Base-by-base conservation (phyloP, 1,284 basidiomycete species). In the Ceratobasidium sp. region DNA sequence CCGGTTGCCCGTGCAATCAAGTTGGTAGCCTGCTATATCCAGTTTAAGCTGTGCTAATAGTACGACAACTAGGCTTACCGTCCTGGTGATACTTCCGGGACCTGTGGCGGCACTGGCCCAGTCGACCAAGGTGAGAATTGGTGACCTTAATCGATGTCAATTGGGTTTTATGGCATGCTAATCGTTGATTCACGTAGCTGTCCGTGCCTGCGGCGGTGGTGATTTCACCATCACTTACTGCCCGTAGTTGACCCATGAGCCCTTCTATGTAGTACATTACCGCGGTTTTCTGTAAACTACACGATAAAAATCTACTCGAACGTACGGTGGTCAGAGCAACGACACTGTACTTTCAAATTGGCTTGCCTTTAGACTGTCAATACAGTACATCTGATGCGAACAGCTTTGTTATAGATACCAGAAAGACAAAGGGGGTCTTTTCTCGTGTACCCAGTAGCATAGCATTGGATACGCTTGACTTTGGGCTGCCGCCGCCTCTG, bases 221-320 rank as follows among this genome's bases (percentile, higher is more conserved):
- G 63, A 79, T 63, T 79, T 79, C n/a, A 79, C 78, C 18, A 69
- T 79, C 55, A 76, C 71, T 40, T 79, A 79, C 64, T 79, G 78
- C 78, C 78, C 78, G 46, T 79, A 49, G 69, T 63, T 33, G 9
- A 3, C 51, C 9, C 10, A 20, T 20, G n/a, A 7, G 13, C 26
- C 13, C 13, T 15, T 33, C n/a, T 33, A 33, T 49, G 18, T 7
- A 23, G 64, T 51, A 7, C 18, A 33, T 13, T 51, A 49, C 44
- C 46, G 42, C 42, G 44, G 51, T 67, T 23, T 15, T 51, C 26
- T 51, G 64, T 67, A 67, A 7, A 51, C 46, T 33, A 67, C 63
- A 13, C 63, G n/a, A 23, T 23, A 12, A 46, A 33, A 33, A 33
- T 33, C 33, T 33, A 4, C 4, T 33, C 33, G 33, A 33, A 33